A percentile compares a stretch with the other conserved stretches of the same genome.
Evolutionary conservation across 1,139 yeast genomes (phyloP).

Genomic region (Insectozyma bohioensis): DNA sequence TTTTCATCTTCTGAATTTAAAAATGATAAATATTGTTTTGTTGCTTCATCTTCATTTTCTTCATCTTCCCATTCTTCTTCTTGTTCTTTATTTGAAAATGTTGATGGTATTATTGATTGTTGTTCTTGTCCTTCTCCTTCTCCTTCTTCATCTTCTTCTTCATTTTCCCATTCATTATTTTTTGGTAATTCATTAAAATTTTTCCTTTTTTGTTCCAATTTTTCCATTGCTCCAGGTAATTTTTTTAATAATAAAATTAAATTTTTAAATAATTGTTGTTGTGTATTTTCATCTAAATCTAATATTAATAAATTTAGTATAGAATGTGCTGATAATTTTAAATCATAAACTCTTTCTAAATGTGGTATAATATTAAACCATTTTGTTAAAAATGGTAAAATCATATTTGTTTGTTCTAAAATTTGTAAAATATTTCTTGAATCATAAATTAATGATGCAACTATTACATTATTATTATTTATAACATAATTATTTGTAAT

Average conservation of each 20-base stretch:
- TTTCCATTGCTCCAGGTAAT: constrained; percentile 70
- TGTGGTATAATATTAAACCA: constrained; percentile 67
- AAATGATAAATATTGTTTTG: constrained; percentile 10
- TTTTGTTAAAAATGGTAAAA: constrained; percentile 53
- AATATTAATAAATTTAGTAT: constrained; percentile 47
- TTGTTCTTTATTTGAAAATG: constrained; percentile 5
- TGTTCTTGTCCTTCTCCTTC: constrained; percentile 26
- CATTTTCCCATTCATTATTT: constrained; percentile 26
- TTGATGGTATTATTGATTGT: constrained; percentile 41
- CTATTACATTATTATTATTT: constrained; percentile 61
- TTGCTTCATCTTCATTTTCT: constrained; percentile 33
- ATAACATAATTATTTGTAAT: constrained; percentile 27
- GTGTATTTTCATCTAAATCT: constrained; percentile 22
- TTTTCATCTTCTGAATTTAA: constrained; percentile 24
- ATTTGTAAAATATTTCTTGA: constrained; percentile 52
- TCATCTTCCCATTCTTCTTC: constrained; percentile 33
- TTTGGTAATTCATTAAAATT: constrained; percentile 40
- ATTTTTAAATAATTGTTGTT: constrained; percentile 13
- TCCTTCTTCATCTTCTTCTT: constrained; percentile 20
- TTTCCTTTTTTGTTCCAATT: constrained; percentile 62
- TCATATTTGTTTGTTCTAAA: constrained; percentile 48
- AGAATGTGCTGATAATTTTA: constrained; percentile 73
- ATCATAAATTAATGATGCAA: constrained; percentile 66
- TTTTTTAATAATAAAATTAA: constrained; percentile 35
- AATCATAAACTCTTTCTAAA: constrained; percentile 75